Evolutionary conservation across 768 basidiomycete genomes (phyloP).

Genomic region (Xerocomellus dryophilus): DNA sequence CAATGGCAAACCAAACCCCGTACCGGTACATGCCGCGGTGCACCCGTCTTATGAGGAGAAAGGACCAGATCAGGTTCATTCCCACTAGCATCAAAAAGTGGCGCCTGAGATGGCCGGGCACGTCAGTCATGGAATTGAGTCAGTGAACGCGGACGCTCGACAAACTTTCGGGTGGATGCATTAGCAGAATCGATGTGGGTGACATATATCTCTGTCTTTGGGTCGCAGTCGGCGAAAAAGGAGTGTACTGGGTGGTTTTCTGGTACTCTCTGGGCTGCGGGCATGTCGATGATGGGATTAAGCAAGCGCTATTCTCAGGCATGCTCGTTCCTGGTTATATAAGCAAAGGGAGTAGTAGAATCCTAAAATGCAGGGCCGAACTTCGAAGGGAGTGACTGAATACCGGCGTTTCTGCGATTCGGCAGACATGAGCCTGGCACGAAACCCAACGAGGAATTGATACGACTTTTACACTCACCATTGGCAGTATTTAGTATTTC

Average conservation of each 20-base stretch:
- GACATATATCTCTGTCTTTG: constrained; percentile 27
- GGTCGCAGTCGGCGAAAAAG: constrained; percentile 19
- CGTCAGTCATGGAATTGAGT: constrained; percentile 3
- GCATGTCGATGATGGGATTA: constrained; percentile 19
- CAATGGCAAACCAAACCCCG: constrained; percentile 26
- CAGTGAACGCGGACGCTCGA: not conserved
- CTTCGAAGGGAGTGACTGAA: not conserved
- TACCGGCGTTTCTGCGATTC: not conserved
- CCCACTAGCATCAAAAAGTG: constrained; percentile 28
- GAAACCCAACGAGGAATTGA: not conserved
- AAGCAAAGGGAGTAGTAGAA: constrained; percentile 5
- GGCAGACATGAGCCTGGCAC: not conserved
- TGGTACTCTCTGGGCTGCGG: constrained; percentile 25
- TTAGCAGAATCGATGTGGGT: constrained; percentile 27
- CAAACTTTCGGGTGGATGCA: constrained; percentile 25
- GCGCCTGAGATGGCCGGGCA: constrained; percentile 11
- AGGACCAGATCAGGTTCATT: constrained; percentile 26
- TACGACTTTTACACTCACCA: not conserved
- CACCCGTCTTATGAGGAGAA: constrained; percentile 23
- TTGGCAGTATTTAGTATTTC: not conserved
- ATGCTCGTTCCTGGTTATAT: constrained; percentile 13
- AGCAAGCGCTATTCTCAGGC: constrained; percentile 2
- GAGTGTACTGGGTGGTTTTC: constrained; percentile 23
- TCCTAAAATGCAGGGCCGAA: not conserved
- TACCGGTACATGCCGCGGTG: constrained; percentile 27